These are phyloP conservation scores for Cordyceps cicadae DNA, from an alignment of 2,329 filamentous ascomycete genomes.

Conservation along the genomic window DNA sequence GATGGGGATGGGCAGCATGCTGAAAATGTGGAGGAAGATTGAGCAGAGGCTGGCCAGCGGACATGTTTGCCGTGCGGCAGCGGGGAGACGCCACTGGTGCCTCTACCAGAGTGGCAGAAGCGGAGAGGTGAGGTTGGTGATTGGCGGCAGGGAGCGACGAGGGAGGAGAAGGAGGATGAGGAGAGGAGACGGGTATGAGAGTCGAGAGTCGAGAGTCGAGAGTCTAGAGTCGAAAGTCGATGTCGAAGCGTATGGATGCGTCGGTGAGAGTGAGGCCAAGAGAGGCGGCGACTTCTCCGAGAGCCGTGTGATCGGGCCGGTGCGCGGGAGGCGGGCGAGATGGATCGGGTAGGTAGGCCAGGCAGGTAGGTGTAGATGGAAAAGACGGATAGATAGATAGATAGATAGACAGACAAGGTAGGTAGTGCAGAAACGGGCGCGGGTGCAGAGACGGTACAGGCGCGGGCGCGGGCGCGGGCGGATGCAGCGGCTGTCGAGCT, in stretches of 20 bases:
- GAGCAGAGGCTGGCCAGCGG: conserved; percentile 21
- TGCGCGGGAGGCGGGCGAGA: not conserved
- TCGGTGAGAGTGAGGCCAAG: not conserved
- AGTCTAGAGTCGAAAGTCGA: not conserved
- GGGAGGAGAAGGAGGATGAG: too few species aligned
- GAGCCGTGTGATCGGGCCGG: not conserved
- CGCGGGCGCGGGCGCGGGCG: not conserved
- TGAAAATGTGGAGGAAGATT: conserved; percentile 21
- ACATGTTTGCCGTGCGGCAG: conserved; percentile 23
- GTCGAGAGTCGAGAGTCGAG: not conserved
- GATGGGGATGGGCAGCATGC: conserved; percentile 21
- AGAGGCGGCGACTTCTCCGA: not conserved
- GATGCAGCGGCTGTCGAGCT: not conserved
- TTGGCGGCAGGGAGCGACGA: not conserved
- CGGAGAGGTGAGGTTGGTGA: not conserved
- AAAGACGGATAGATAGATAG: too few species aligned
- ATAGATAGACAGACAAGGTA: too few species aligned
- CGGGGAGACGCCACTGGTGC: conserved; percentile 2
- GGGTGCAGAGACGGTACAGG: not conserved
- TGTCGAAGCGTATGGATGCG: not conserved
- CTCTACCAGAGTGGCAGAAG: conserved; percentile 8
- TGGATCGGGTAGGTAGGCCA: not conserved
- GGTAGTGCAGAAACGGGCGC: not conserved
- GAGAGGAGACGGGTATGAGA: too few species aligned
- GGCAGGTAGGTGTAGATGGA: too few species aligned